These are phyloP conservation scores for Colletotrichum zoysiae DNA, from an alignment of 2,329 filamentous ascomycete species.

Conservation along the genomic window DNA sequence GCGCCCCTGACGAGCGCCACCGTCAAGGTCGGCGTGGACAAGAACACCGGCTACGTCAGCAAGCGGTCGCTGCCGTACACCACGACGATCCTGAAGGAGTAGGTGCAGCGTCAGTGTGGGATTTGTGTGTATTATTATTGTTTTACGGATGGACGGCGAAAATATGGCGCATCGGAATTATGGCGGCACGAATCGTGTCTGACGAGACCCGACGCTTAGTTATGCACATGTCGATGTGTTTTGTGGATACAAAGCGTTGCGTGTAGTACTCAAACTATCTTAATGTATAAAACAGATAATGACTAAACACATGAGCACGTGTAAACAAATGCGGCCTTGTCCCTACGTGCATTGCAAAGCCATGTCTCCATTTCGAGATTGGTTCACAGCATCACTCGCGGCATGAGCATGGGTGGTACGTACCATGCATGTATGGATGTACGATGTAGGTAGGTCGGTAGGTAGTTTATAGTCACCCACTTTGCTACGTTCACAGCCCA, in stretches of 20 bases:
- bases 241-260: conserved; percentile 9
- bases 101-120: background rate
- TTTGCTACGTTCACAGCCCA: too few relatives aligned
- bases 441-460: too few relatives aligned
- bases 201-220: background rate
- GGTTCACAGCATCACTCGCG: too few relatives aligned
- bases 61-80: conserved; percentile 29
- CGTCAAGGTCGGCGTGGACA: conserved; percentile 39
- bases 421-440: too few relatives aligned
- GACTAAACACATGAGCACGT: background rate
- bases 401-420: too few relatives aligned
- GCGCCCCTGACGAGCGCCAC: conserved; percentile 29
- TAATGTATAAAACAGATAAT: background rate
- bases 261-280: conserved; percentile 4
- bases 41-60: conserved; percentile 27
- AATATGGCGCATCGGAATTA: background rate
- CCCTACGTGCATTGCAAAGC: background rate
- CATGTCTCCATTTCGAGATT: background rate
- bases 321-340: background rate
- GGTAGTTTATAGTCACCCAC: too few relatives aligned
- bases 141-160: background rate
- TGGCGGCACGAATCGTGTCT: background rate
- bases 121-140: background rate
- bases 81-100: conserved; percentile 11
- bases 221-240: conserved; percentile 1